Evolutionary conservation across 1,284 basidiomycete species (phyloP), one percentile per base, ranked within the genome.

Genomic region (Ceratobasidium papillatum): DNA sequence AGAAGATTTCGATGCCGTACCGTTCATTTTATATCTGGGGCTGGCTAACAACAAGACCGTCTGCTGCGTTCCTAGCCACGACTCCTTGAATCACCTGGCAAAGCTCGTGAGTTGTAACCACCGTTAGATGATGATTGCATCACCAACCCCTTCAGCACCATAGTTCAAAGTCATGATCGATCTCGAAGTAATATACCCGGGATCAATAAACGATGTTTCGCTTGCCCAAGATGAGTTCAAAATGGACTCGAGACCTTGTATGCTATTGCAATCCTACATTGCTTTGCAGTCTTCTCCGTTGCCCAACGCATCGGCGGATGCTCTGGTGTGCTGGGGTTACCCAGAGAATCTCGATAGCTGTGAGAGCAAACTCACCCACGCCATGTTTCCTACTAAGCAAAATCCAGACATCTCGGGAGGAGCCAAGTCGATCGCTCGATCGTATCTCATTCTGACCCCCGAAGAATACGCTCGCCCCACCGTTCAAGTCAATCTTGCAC

Each of bases 91-190:
- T 14, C 14, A 2, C 14, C 51, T 34, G 11, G 22, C 49, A 22
- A 61, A 49, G 27, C 52, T 61, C n/a, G 68, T 72, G n/a, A 25
- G 68, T 61, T 59, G n/a, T n/a, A n/a, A n/a, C n/a, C n/a, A n/a
- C n/a, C n/a, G n/a, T n/a, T n/a, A n/a, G n/a, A n/a, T n/a, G n/a
- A n/a, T n/a, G n/a, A n/a, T n/a, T n/a, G n/a, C n/a, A n/a, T n/a
- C n/a, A n/a, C n/a, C n/a, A n/a, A n/a, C n/a, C n/a, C n/a, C n/a
- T n/a, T n/a, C n/a, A n/a, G n/a, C n/a, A n/a, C 17, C 56, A 9
- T 52, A 45, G 43, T 49, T 64, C 43, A 1, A 32, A 22, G 11
- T n/a, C 3, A 45, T 45, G 1, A 45, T 2, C 30, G 34, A 38
- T 38, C 17, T 58, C 11, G 3, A 1, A 5, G 34, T 58, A 14